phyloP scores from a whole-genome alignment of 352 stramenopile genomes.

The Aphanomyces stellatus region DNA sequence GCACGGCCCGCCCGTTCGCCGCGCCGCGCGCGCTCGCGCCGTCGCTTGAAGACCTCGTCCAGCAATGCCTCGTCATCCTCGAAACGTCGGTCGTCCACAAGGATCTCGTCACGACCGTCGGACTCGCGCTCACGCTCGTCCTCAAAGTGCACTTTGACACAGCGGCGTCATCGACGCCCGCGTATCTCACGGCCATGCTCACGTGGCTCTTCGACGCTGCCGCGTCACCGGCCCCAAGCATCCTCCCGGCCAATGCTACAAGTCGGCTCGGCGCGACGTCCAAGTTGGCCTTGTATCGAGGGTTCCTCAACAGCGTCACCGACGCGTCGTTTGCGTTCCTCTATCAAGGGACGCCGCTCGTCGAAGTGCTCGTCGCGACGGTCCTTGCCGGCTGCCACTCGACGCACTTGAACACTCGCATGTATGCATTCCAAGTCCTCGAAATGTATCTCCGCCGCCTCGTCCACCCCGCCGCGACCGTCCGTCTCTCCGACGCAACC shows the following conservation, averaged over 20 bases:
- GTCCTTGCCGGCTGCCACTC: conserved; percentile 46
- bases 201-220: background rate
- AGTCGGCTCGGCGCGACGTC: conserved; percentile 39
- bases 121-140: conserved; percentile 57
- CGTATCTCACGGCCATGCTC: background rate
- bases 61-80: conserved; percentile 52
- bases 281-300: conserved; percentile 56
- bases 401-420: conserved; percentile 49
- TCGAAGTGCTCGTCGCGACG: conserved; percentile 47
- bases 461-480: conserved; percentile 22
- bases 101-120: conserved; percentile 65
- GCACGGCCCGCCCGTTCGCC: background rate
- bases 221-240: background rate
- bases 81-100: conserved; percentile 69
- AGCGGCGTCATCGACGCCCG: background rate
- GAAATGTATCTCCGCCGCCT: conserved; percentile 64
- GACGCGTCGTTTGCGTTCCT: conserved; percentile 37
- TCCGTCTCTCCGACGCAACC: conserved; percentile 27
- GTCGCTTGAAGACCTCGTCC: conserved; percentile 28
- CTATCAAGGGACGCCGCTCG: conserved; percentile 15
- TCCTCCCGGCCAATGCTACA: conserved; percentile 24
- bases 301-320: conserved; percentile 51
- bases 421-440: conserved; percentile 78
- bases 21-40: background rate
- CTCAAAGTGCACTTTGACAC: conserved; percentile 44